Conservation (phyloP, 106 monocot species). For the Apostasia ramifera region DNA sequence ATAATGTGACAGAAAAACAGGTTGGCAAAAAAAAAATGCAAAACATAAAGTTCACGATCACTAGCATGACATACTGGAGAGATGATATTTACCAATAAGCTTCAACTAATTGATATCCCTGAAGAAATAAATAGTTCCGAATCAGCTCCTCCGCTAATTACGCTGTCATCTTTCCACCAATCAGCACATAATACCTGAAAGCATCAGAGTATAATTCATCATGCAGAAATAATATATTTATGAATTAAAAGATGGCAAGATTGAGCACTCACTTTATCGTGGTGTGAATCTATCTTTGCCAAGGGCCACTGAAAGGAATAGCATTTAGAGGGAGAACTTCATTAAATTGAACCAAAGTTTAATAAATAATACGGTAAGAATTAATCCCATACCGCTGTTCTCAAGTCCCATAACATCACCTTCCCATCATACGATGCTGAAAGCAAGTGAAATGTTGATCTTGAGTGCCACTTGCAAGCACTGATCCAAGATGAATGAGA, state of each 20-base stretch:
- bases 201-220: slow-evolving; percentile 1
- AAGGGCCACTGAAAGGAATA: slow-evolving; percentile 67
- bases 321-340: not conserved
- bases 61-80: no score
- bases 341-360: not conserved
- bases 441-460: slow-evolving; percentile 78
- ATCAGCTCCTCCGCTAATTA: slow-evolving; percentile 88
- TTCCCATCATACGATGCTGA: slow-evolving; percentile 95
- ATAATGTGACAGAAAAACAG: no score
- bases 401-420: slow-evolving; percentile 97
- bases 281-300: slow-evolving; percentile 60
- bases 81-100: no score
- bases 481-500: slow-evolving; percentile 87
- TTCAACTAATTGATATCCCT: slow-evolving; percentile 39
- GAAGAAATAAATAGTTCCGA: slow-evolving; percentile 72
- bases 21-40: no score
- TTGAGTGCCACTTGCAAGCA: slow-evolving; percentile 82
- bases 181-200: slow-evolving; percentile 73
- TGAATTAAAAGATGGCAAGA: not conserved
- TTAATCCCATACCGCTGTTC: slow-evolving; percentile 62
- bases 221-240: not conserved
- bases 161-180: slow-evolving; percentile 92
- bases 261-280: slow-evolving; percentile 55
- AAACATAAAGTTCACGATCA: no score
- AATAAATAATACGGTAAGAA: not conserved